Evolutionary conservation across 2,329 filamentous ascomycete genomes (phyloP), one percentile per base, ranked within the genome.

Genomic region (Onygena corvina): DNA sequence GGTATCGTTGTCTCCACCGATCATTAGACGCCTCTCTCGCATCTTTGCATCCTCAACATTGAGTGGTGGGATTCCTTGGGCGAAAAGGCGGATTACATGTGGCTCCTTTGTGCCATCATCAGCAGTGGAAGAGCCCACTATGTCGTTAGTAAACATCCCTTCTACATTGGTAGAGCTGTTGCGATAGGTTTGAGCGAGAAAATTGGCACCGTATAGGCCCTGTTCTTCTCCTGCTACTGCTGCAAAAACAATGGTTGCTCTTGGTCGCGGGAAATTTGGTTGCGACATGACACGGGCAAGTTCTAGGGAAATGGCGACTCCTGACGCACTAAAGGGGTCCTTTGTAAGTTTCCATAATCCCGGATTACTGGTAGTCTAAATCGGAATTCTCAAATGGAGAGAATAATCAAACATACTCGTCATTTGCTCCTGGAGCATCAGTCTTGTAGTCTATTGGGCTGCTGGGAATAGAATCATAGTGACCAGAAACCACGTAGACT

Each of bases 61-160:
- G 0, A 51, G 45, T n/a, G 50, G 36, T 30, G 50, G 50, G 6
- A 51, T 29, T 4, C 50, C 50, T 25, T 51, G 50, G n/a, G 35
- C 50, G 20, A 51, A 51, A 11, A 51, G 46, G 2, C 50, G 50
- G 46, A 51, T 38, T 9, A 51, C 50, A 16, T 51, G 45, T 3
- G 50, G 50, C 6, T 51, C 50, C 3, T 14, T 51, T 5, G 45
- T 51, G n/a, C 50, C 50, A 8, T 51, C 50, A 31, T 51, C 50
- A 9, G 45, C 50, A 1, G 50, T 51, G 36, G 50, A 51, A 21
- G 50, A 51, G 5, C 50, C 50, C 27, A 51, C 36, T 30, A 51
- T 51, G 25, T 51, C 50, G 46, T 51, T 51, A 18, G 46, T 51
- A 31, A 51, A 48, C 50, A 51, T 51, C 14, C 50, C 50, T 48